A percentile compares a stretch with the other conserved stretches of the same genome.
Conservation (phyloP, 345 rosid genomes). For the Salix exigua region DNA sequence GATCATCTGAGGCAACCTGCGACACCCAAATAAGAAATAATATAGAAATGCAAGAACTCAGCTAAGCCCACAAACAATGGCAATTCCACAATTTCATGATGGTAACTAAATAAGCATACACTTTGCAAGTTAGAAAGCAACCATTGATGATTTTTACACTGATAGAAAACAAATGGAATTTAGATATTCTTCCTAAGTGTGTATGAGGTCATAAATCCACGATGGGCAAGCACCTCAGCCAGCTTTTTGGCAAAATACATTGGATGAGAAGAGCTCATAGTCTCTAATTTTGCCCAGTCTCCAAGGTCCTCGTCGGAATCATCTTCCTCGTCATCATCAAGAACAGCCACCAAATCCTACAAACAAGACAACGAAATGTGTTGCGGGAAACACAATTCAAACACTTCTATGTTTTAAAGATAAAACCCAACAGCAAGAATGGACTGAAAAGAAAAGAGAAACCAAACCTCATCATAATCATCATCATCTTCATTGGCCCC, state of each 20-base stretch:
- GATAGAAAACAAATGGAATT: not conserved
- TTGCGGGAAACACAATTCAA: constrained; percentile 7
- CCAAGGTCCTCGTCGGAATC: constrained; percentile 59
- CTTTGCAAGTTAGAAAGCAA: constrained; percentile 1
- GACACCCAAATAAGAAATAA: constrained; percentile 9
- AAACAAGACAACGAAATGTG: constrained; percentile 18
- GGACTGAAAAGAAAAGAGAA: constrained; percentile 9
- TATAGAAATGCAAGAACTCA: constrained; percentile 12
- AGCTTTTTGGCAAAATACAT: constrained; percentile 83
- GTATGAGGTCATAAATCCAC: not conserved
- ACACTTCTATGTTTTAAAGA: not conserved
- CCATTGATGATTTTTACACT: not conserved
- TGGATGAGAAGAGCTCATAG: constrained; percentile 90
- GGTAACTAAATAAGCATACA: not conserved
- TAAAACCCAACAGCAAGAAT: constrained; percentile 11
- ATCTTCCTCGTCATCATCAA: constrained; percentile 56
- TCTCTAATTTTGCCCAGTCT: constrained; percentile 90
- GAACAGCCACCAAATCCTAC: constrained; percentile 71
- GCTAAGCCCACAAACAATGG: not conserved
- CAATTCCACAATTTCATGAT: not conserved
- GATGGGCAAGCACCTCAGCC: constrained; percentile 47
- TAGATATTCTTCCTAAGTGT: not conserved
- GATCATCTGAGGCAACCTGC: constrained; percentile 75
- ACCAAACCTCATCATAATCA: constrained; percentile 32
- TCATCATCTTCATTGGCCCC: constrained; percentile 32